Percentiles rank a stretch among this genome's conserved stretches.
phyloP scores from a whole-genome alignment of 108 stramenopile species.

The Mediolabrus comicus region DNA sequence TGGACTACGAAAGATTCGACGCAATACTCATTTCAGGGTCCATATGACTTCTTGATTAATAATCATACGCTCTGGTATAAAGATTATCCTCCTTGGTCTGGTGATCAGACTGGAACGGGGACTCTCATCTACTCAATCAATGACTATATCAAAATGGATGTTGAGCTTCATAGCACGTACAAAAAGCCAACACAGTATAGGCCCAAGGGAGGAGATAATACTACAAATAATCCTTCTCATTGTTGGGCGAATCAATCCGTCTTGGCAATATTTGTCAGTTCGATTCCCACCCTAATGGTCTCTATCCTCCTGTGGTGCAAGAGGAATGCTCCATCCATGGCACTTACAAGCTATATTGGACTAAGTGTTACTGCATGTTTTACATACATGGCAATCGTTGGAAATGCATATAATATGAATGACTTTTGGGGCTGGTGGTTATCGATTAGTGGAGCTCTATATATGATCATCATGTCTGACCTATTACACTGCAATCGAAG shows the following conservation, averaged over 20 bases:
- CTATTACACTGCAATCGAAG: constrained; percentile 7
- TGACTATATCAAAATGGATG: constrained; percentile 15
- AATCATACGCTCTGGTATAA: constrained; percentile 21
- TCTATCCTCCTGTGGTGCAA: constrained; percentile 16
- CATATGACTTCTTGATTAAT: constrained; percentile 9
- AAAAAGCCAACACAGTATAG: background rate
- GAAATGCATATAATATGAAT: background rate
- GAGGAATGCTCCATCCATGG: constrained; percentile 17
- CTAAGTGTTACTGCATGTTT: background rate
- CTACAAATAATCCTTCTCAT: background rate
- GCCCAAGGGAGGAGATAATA: background rate
- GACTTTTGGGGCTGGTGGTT: constrained; percentile 13
- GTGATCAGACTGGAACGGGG: background rate
- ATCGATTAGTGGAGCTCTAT: constrained; percentile 2
- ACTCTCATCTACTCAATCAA: constrained; percentile 18
- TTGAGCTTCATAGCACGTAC: constrained; percentile 20
- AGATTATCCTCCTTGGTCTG: constrained; percentile 16
- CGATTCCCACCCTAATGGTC: constrained; percentile 1
- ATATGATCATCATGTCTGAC: background rate
- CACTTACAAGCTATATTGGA: constrained; percentile 11
- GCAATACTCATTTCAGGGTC: constrained; percentile 2
- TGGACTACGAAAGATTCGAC: background rate
- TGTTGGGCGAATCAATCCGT: constrained; percentile 8
- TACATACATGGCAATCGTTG: background rate
- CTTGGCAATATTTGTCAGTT: constrained; percentile 13